These are phyloP conservation scores for Trypanosoma melophagium DNA, from an alignment of 208 protist genomes.

Conservation along the genomic window DNA sequence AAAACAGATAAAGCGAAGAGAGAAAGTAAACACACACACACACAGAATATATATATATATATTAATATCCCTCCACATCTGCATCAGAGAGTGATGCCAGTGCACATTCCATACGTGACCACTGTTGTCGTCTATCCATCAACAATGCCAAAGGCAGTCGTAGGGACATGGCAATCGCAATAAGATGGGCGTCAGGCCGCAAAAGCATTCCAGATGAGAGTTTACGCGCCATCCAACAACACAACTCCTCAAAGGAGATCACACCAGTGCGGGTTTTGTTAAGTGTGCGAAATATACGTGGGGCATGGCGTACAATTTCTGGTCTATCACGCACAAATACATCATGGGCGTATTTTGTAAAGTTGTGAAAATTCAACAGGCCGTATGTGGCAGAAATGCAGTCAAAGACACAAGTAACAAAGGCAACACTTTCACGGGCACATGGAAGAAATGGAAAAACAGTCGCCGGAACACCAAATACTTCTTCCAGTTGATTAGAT, in stretches of 20 bases:
- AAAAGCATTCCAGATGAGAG: slow-evolving; percentile 67
- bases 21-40: not conserved
- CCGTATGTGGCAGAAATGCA: slow-evolving; percentile 64
- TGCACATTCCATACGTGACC: slow-evolving; percentile 46
- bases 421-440: slow-evolving; percentile 66
- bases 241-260: slow-evolving; percentile 87
- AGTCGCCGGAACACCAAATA: slow-evolving; percentile 84
- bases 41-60: slow-evolving; percentile 20
- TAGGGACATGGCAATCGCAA: slow-evolving; percentile 73
- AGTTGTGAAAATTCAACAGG: slow-evolving; percentile 54
- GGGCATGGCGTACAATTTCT: slow-evolving; percentile 65
- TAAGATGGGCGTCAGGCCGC: slow-evolving; percentile 65
- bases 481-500: slow-evolving; percentile 77
- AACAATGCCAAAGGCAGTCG: slow-evolving; percentile 70
- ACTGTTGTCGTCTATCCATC: slow-evolving; percentile 56
- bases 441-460: slow-evolving; percentile 85
- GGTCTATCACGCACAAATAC: slow-evolving; percentile 65
- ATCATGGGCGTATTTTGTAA: slow-evolving; percentile 58
- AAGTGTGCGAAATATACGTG: slow-evolving; percentile 79
- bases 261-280: slow-evolving; percentile 71
- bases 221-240: slow-evolving; percentile 81
- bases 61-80: slow-evolving; percentile 11
- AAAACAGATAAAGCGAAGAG: slow-evolving; percentile 13
- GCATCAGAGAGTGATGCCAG: slow-evolving; percentile 59
- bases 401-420: slow-evolving; percentile 60